Evolutionary conservation across 768 basidiomycete species (phyloP).

Genomic region (Mrakia blollopis): DNA sequence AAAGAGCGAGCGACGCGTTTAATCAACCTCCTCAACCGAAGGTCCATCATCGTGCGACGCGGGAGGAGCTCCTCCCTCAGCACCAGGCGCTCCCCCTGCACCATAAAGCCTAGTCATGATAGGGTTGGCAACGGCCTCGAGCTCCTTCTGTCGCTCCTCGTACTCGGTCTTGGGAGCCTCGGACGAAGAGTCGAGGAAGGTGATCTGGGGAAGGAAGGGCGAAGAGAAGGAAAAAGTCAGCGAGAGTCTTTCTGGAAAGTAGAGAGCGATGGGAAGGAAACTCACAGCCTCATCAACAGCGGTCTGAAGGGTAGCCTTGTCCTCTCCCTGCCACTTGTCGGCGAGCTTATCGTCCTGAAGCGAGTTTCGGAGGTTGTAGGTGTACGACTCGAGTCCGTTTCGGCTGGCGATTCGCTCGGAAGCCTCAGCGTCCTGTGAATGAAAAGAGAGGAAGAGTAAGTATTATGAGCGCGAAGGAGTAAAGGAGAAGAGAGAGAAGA

Average conservation of each 20-base stretch:
- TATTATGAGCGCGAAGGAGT: neutral
- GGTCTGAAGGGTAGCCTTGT: constrained; percentile 62
- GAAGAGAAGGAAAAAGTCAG: too few species aligned
- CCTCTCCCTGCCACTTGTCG: constrained; percentile 43
- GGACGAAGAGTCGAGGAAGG: constrained; percentile 79
- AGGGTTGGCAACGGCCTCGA: constrained; percentile 72
- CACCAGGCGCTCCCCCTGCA: constrained; percentile 42
- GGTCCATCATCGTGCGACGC: constrained; percentile 60
- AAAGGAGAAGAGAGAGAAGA: neutral
- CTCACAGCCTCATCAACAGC: constrained; percentile 64
- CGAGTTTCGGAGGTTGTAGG: constrained; percentile 92
- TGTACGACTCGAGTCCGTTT: constrained; percentile 89
- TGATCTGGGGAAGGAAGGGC: constrained; percentile 47
- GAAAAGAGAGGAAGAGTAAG: constrained; percentile 46
- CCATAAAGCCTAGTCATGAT: constrained; percentile 42
- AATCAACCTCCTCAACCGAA: constrained; percentile 77
- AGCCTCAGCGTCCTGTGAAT: constrained; percentile 41
- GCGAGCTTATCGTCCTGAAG: constrained; percentile 45
- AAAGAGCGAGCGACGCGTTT: constrained; percentile 15
- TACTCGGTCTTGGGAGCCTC: constrained; percentile 93
- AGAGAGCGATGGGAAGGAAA: too few species aligned
- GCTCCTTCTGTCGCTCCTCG: constrained; percentile 65
- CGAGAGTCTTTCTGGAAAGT: too few species aligned
- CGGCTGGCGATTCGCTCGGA: constrained; percentile 54
- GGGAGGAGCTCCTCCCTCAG: constrained; percentile 33